Percentiles rank a stretch among this genome's conserved stretches.
Conservation (phyloP, 2,329 filamentous ascomycete genomes). For the Chaetomiaceae sp. region DNA sequence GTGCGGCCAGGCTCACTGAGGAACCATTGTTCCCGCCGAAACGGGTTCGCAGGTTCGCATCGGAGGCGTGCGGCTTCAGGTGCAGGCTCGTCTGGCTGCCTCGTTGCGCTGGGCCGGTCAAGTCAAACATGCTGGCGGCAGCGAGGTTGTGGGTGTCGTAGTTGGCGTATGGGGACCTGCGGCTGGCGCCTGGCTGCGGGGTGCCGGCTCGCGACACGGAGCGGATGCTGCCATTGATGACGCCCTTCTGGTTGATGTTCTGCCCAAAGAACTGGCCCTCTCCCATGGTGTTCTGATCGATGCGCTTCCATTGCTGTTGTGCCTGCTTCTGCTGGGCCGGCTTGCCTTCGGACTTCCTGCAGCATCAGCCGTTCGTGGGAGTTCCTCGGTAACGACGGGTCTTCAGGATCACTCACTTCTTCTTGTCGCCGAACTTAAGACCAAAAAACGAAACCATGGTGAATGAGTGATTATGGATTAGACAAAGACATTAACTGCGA, state of each 20-base stretch:
- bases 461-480: slow-evolving; percentile 14
- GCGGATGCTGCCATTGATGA: slow-evolving; percentile 27
- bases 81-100: slow-evolving; percentile 21
- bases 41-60: slow-evolving; percentile 34
- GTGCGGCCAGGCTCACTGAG: slow-evolving; percentile 23
- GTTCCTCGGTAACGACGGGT: not conserved
- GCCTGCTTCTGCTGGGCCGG: slow-evolving; percentile 12
- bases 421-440: slow-evolving; percentile 51
- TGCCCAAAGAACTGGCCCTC: slow-evolving; percentile 34
- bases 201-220: slow-evolving; percentile 36
- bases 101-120: slow-evolving; percentile 24
- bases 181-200: slow-evolving; percentile 29
- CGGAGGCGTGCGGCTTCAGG: slow-evolving; percentile 34
- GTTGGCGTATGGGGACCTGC: slow-evolving; percentile 26
- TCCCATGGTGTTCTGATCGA: slow-evolving; percentile 30
- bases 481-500: slow-evolving; percentile 17
- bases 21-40: slow-evolving; percentile 30
- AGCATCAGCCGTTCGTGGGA: slow-evolving; percentile 17
- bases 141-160: slow-evolving; percentile 34
- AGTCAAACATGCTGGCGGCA: slow-evolving; percentile 41
- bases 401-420: slow-evolving; percentile 40
- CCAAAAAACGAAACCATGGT: slow-evolving; percentile 56
- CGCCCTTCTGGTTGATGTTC: slow-evolving; percentile 30
- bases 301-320: slow-evolving; percentile 28
- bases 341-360: slow-evolving; percentile 26